Base-by-base conservation (phyloP, 2,329 filamentous ascomycete genomes). In the Colletotrichum chrysophilum region DNA sequence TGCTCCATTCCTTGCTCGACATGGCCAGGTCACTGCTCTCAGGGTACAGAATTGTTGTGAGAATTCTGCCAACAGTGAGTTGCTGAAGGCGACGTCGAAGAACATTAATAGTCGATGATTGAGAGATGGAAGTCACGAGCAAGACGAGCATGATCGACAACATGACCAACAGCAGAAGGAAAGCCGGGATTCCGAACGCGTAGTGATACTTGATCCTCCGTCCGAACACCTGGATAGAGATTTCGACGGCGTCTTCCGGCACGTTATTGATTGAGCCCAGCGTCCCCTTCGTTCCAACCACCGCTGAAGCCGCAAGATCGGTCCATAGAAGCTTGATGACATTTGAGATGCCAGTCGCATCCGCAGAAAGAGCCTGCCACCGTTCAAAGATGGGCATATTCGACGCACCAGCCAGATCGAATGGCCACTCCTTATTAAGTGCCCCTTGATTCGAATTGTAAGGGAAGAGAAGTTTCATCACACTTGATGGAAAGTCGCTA, bases 281-380 rank as follows among this genome's bases (percentile, higher is more conserved):
- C 28, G 78, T 71, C 0, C 79, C 76, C 52, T 77, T 83, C 3
- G 85, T 87, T 6, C 87, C 86, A 0, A 87, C 81, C 0, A 88
- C 83, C 3, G 84, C 79, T n/a, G 85, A 86, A 1, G 87, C 83
- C 2, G 84, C 82, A 8, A 86, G 70, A 71, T 89, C 87, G 0
- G 87, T 88, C 84, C 85, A 88, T 7, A 88, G 82, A 1, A 87
- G 79, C 76, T 88, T 86, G 13, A 87, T 78, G 10, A 88, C 87
- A 13, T 80, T 78, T 0, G 81, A 80, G 2, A 83, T 81, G 0
- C 77, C 79, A 0, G 70, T 71, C 0, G 83, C 74, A 1, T 78
- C 80, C 1, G 62, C 36, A 2, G 83, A 83, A 2, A 86, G 79
- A 4, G 83, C 74, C 74, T 86, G 83, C 87, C 87, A 88, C 60